Evolutionary conservation across 179 eudicot species (phyloP).

Genomic region (Heliamphora pulchella): DNA sequence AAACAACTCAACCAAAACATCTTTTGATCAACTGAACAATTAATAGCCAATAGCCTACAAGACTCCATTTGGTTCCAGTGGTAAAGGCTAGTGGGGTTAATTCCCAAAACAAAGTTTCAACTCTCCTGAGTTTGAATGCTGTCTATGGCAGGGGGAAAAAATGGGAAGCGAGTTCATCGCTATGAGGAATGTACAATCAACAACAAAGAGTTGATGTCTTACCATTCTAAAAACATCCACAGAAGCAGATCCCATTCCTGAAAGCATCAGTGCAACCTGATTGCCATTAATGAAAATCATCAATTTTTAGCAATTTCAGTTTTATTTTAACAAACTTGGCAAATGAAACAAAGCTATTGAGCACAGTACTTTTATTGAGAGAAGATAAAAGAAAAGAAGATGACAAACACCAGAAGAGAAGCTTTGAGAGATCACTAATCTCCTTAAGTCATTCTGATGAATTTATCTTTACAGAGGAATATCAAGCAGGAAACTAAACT

Average conservation of each 20-base stretch:
- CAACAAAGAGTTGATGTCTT: constrained; percentile 17
- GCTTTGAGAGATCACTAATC: not conserved
- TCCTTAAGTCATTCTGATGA: not conserved
- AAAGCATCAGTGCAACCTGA: constrained; percentile 87
- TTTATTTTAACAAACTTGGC: not conserved
- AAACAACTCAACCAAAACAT: constrained; percentile 1
- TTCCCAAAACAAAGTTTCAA: not conserved
- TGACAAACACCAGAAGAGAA: not conserved
- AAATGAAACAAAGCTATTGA: not conserved
- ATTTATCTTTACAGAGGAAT: not conserved
- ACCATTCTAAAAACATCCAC: constrained; percentile 90
- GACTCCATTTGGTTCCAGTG: not conserved
- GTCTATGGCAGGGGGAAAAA: not conserved
- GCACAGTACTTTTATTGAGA: not conserved
- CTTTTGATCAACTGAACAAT: not conserved
- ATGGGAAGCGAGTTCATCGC: not conserved
- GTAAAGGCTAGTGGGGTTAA: not conserved
- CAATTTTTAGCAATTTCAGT: not conserved
- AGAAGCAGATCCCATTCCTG: constrained; percentile 84
- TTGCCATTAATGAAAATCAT: constrained; percentile 15
- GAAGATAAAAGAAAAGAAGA: not conserved
- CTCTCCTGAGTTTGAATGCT: not conserved
- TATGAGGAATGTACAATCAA: not conserved
- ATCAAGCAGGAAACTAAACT: constrained; percentile 11
- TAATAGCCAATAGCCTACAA: not conserved